phyloP scores from a whole-genome alignment of 2,329 filamentous ascomycete species.

The Sarocladiaceae sp. region DNA sequence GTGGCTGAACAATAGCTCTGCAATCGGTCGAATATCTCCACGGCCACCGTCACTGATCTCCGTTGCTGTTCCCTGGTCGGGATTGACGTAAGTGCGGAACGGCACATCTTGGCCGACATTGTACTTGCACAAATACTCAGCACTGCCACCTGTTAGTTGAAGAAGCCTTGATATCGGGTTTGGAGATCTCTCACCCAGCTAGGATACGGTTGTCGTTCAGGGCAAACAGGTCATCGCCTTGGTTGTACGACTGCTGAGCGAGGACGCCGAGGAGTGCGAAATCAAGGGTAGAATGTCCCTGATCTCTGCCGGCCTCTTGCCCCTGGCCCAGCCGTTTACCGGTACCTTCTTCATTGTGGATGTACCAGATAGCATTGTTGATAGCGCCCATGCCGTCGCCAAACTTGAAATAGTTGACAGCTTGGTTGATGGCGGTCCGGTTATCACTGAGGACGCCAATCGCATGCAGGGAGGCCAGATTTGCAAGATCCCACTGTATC shows the following conservation, averaged over 20 bases:
- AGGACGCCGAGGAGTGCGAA: slow-evolving; percentile 32
- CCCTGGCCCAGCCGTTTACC: slow-evolving; percentile 19
- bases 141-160: slow-evolving; percentile 15
- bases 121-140: slow-evolving; percentile 33
- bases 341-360: slow-evolving; percentile 21
- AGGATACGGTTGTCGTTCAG: slow-evolving; percentile 25
- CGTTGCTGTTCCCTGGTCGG: slow-evolving; percentile 27
- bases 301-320: slow-evolving; percentile 26
- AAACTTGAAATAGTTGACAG: slow-evolving; percentile 31
- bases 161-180: neutral
- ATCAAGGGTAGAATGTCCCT: slow-evolving; percentile 36
- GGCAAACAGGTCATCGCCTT: slow-evolving; percentile 34
- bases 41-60: slow-evolving; percentile 25
- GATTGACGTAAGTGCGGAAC: slow-evolving; percentile 30
- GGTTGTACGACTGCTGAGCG: slow-evolving; percentile 35
- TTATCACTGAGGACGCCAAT: slow-evolving; percentile 38
- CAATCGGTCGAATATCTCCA: slow-evolving; percentile 29
- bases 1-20: slow-evolving; percentile 33
- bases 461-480: slow-evolving; percentile 32
- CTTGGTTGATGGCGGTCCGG: slow-evolving; percentile 30
- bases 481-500: slow-evolving; percentile 39
- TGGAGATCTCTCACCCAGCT: slow-evolving; percentile 19
- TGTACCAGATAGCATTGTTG: slow-evolving; percentile 24
- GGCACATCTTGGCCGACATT: slow-evolving; percentile 36
- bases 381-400: slow-evolving; percentile 31